Percentiles rank a stretch among this genome's conserved stretches.
phyloP scores from a whole-genome alignment of 148 eudicot genomes.

The Gaultheria prostrata region DNA sequence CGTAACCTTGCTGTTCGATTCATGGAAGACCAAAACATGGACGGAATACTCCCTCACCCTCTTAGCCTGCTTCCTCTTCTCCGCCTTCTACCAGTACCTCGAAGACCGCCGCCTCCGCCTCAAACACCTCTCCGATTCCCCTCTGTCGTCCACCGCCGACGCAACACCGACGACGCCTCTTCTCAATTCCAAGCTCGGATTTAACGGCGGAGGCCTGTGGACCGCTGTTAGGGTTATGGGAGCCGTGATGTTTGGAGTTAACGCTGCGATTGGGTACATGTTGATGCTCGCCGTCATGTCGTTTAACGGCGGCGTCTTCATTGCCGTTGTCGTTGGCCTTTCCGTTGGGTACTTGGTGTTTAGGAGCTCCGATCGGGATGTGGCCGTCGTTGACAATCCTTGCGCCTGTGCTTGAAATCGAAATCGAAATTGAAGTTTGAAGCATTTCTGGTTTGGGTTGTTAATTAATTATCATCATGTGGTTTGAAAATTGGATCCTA shows the following conservation, averaged over 20 bases:
- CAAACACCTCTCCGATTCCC: slow-evolving; percentile 20
- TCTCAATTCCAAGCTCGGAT: slow-evolving; percentile 11
- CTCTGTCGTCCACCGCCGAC: neutral
- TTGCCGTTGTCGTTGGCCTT: slow-evolving; percentile 43
- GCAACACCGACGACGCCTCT: slow-evolving; percentile 13
- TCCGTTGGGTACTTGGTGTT: slow-evolving; percentile 37
- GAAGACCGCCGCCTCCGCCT: slow-evolving; percentile 35
- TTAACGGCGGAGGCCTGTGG: neutral
- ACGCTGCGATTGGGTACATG: slow-evolving; percentile 47
- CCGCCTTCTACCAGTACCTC: slow-evolving; percentile 51
- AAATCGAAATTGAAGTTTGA: neutral
- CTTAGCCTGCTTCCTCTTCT: slow-evolving; percentile 32
- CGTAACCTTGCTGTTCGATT: slow-evolving; percentile 40
- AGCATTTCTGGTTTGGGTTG: neutral
- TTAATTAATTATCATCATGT: neutral
- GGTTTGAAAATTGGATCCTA: neutral
- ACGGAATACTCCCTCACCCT: slow-evolving; percentile 30
- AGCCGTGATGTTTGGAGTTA: slow-evolving; percentile 38
- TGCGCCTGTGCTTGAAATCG: slow-evolving; percentile 46
- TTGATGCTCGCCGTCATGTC: slow-evolving; percentile 61
- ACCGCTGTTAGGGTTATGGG: slow-evolving; percentile 13
- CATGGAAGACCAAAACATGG: slow-evolving; percentile 41
- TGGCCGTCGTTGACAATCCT: slow-evolving; percentile 37
- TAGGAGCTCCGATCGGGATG: slow-evolving; percentile 31
- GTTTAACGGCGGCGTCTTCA: slow-evolving; percentile 50